Evolutionary conservation across 371 early-diverging fungal species (phyloP), one percentile per base, ranked within the genome.

Genomic region (Rhizopus microsporus): DNA sequence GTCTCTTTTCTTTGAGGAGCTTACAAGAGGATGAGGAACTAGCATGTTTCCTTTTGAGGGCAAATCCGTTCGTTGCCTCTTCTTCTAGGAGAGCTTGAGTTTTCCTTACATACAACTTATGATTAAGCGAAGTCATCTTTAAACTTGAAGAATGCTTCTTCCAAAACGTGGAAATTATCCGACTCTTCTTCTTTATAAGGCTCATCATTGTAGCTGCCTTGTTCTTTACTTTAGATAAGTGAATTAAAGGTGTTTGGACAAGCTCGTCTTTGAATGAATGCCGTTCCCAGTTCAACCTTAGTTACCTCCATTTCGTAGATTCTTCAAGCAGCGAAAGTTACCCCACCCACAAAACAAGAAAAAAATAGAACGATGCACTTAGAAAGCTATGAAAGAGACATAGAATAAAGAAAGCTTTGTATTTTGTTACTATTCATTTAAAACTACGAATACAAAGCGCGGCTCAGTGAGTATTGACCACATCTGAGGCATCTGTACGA

Each of bases 11-110:
- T 51, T 51, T 38, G 39, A 51, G 37, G 51, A n/a, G n/a, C n/a
- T n/a, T n/a, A n/a, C n/a, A 38, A 29, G 46, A 46, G 46, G 46
- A 46, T 29, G 46, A 46, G 39, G 29, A 51, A 12, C 35, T 38
- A 37, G 16, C 16, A 29, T 51, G 51, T 37, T 46, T 46, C 46
- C 46, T 46, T 46, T 46, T 46, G 46, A 17, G 46, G 23, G 46
- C 23, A 46, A 29, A 39, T 50, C 50, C 40, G n/a, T 50, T 40
- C 7, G 10, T 32, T 29, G 57, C 57, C 35, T 57, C 43, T 58
- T 58, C 58, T 45, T 51, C 46, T 31, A 58, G 17, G 30, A 42
- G n/a, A 37, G 58, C 58, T 39, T 58, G 51, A 4, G 50, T 40
- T 31, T 51, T 51, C 5, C 44, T 34, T 38, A 51, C 38, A 58